These are phyloP conservation scores for Suhomyces pyralidae DNA, from an alignment of 805 yeast species.

Conservation along the genomic window DNA sequence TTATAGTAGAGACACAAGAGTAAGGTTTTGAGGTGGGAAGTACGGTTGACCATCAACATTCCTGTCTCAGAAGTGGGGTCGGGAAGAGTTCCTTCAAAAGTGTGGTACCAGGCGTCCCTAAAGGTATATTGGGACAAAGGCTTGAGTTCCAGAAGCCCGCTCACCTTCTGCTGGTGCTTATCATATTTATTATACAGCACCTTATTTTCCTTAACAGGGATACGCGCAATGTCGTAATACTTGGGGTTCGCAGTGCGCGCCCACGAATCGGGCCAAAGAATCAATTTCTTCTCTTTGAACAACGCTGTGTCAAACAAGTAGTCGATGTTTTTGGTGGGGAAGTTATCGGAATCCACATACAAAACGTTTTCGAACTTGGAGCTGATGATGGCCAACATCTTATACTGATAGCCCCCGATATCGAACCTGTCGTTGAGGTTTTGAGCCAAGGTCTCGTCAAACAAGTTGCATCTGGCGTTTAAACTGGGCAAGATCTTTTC, in stretches of 20 bases:
- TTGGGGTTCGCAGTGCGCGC: conserved; percentile 63
- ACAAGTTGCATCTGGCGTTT: conserved; percentile 47
- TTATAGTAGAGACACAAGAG: conserved; percentile 64
- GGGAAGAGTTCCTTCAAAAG: conserved; percentile 60
- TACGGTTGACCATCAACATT: conserved; percentile 59
- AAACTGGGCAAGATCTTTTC: conserved; percentile 39
- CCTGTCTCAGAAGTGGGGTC: conserved; percentile 73
- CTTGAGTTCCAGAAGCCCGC: conserved; percentile 23
- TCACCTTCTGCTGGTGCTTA: conserved; percentile 32
- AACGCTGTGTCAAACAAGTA: conserved; percentile 44
- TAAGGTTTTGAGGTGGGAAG: conserved; percentile 55
- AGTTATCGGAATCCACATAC: conserved; percentile 51
- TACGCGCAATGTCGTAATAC: conserved; percentile 52
- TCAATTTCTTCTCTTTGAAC: conserved; percentile 46
- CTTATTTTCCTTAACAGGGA: conserved; percentile 32
- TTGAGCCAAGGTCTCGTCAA: conserved; percentile 26
- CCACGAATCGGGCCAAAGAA: conserved; percentile 73
- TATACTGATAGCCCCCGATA: conserved; percentile 49
- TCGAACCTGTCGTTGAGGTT: conserved; percentile 16
- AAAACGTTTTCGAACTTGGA: conserved; percentile 51
- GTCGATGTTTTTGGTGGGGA: conserved; percentile 43
- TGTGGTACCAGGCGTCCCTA: conserved; percentile 49
- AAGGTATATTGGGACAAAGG: conserved; percentile 19
- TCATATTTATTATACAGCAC: conserved; percentile 31
- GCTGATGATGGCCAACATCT: conserved; percentile 57